A percentile compares a stretch with the other conserved stretches of the same genome.
Evolutionary conservation across 2,329 filamentous ascomycete genomes (phyloP).

Genomic region (Sporothrix dimorphospora): DNA sequence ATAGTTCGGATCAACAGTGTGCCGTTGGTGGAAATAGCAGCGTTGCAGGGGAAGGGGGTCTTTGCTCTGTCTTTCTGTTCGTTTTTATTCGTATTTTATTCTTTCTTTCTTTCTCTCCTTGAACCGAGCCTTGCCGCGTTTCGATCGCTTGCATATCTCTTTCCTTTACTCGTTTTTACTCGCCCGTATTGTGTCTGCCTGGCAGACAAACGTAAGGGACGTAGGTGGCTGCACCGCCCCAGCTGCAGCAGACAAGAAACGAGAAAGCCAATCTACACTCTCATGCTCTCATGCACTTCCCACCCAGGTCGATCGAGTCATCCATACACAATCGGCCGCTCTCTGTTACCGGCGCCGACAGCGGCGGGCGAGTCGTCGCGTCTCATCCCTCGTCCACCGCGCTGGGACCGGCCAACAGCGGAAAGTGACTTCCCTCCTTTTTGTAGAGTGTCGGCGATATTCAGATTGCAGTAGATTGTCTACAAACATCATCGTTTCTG

Average conservation of each 20-base stretch:
- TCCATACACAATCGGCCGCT: neutral
- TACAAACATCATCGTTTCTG: too few species aligned
- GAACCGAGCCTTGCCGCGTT: neutral
- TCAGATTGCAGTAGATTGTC: too few species aligned
- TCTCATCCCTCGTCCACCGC: neutral
- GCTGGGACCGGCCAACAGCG: neutral
- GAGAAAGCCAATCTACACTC: neutral
- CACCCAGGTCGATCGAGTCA: neutral
- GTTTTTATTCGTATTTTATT: neutral
- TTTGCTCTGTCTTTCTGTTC: neutral
- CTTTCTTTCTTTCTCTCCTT: neutral
- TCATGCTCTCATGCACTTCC: neutral
- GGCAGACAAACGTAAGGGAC: neutral
- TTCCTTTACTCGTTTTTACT: neutral
- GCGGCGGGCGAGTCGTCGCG: neutral
- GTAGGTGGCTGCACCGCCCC: neutral
- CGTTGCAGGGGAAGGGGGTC: neutral
- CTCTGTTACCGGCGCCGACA: neutral
- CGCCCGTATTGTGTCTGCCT: neutral
- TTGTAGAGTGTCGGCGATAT: too few species aligned
- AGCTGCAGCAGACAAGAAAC: neutral
- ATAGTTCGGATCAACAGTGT: neutral
- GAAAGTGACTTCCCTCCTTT: neutral
- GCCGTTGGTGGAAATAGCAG: neutral
- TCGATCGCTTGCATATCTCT: neutral